phyloP scores from a whole-genome alignment of 1,284 basidiomycete genomes.

The Pulveroboletus sp. region DNA sequence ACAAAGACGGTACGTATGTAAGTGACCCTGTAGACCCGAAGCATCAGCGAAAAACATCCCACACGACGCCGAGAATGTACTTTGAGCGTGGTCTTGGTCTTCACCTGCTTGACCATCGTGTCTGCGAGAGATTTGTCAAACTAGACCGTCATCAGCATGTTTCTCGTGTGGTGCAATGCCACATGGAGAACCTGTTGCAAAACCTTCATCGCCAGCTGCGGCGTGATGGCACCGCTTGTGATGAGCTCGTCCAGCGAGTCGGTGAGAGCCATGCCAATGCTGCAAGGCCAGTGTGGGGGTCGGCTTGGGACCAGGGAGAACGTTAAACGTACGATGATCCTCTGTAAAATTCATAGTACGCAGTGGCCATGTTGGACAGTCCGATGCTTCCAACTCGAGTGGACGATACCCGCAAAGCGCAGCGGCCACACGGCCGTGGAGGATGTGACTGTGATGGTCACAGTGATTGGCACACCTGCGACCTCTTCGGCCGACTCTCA shows the following conservation, averaged over 20 bases:
- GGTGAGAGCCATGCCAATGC: slow-evolving; percentile 97
- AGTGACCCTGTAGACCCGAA: slow-evolving; percentile 63
- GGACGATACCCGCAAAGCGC: slow-evolving; percentile 9
- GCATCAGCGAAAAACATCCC: slow-evolving; percentile 5
- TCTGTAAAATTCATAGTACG: slow-evolving; percentile 91
- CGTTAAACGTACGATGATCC: slow-evolving; percentile 74
- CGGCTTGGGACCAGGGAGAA: slow-evolving; percentile 7
- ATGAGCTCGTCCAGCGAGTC: slow-evolving; percentile 99
- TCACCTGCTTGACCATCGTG: slow-evolving; percentile 87
- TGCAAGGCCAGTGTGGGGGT: slow-evolving; percentile 37
- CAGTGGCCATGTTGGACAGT: slow-evolving; percentile 60
- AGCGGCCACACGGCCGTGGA: too few relatives aligned
- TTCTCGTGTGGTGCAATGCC: not conserved
- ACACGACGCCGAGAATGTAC: slow-evolving; percentile 43
- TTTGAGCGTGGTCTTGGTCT: slow-evolving; percentile 90
- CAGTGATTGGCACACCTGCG: not conserved
- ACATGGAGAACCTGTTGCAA: slow-evolving; percentile 76
- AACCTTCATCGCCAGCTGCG: slow-evolving; percentile 96
- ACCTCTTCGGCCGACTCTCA: not conserved
- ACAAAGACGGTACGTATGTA: slow-evolving; percentile 90
- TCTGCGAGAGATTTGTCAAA: slow-evolving; percentile 95
- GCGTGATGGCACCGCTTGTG: slow-evolving; percentile 94
- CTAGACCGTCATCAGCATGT: slow-evolving; percentile 44
- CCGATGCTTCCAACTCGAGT: slow-evolving; percentile 10
- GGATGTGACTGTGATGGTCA: slow-evolving; percentile 29